Evolutionary conservation across 1,284 basidiomycete species (phyloP).

Genomic region (Trichosporon coremiiforme): DNA sequence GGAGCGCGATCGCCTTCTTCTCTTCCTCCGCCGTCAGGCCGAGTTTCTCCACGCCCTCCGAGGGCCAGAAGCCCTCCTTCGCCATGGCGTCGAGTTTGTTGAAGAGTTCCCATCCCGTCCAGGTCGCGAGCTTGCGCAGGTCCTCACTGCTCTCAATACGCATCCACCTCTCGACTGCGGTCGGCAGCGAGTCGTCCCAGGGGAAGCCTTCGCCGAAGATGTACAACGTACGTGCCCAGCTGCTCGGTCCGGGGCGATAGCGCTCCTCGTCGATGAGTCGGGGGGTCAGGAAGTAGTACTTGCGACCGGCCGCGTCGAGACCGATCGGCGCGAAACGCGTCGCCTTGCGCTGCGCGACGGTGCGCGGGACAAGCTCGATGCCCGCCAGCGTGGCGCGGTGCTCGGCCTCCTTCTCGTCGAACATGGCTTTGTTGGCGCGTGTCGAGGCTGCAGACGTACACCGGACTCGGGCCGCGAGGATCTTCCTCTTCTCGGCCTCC

Average conservation of each 20-base stretch:
- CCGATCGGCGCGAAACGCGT: slow-evolving; percentile 44
- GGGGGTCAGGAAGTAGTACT: slow-evolving; percentile 42
- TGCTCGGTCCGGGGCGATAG: slow-evolving; percentile 35
- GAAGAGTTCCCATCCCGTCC: neutral
- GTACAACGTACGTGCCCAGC: slow-evolving; percentile 47
- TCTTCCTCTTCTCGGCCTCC: slow-evolving; percentile 43
- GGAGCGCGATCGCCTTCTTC: slow-evolving; percentile 49
- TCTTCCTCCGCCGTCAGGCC: neutral
- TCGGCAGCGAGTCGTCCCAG: slow-evolving; percentile 33
- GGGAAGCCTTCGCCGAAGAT: slow-evolving; percentile 43
- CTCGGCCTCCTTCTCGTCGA: slow-evolving; percentile 29
- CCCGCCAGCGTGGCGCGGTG: slow-evolving; percentile 31
- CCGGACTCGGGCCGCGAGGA: slow-evolving; percentile 36
- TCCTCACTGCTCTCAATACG: slow-evolving; percentile 38
- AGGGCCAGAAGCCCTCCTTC: neutral
- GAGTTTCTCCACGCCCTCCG: neutral
- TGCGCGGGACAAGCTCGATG: slow-evolving; percentile 37
- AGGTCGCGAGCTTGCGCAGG: neutral
- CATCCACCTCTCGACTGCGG: slow-evolving; percentile 42
- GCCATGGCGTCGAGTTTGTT: neutral
- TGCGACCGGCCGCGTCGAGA: slow-evolving; percentile 42
- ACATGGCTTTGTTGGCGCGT: slow-evolving; percentile 36
- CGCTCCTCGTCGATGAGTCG: slow-evolving; percentile 40
- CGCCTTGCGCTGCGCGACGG: slow-evolving; percentile 29
- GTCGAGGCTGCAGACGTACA: slow-evolving; percentile 40